A percentile compares a stretch with the other conserved stretches of the same genome.
phyloP scores from a whole-genome alignment of 352 stramenopile genomes.

The Globisporangium spinosum region DNA sequence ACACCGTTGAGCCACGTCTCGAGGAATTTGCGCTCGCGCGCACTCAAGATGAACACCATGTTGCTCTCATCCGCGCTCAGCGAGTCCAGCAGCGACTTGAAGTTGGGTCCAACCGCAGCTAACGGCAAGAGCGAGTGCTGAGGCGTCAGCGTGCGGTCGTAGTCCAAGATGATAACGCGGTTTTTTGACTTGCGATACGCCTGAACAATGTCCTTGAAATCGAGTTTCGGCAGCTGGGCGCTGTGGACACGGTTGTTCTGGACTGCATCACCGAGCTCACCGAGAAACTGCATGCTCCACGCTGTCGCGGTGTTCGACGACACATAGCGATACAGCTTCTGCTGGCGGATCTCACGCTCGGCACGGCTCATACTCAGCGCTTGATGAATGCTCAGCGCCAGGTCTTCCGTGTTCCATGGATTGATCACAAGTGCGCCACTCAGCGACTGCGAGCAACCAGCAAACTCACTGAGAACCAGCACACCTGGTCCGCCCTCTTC shows the following conservation, averaged over 20 bases:
- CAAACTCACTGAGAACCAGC: conserved; percentile 87
- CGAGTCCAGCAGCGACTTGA: conserved; percentile 71
- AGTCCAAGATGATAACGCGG: conserved; percentile 86
- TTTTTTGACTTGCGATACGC: conserved; percentile 71
- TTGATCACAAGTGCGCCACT: conserved; percentile 87
- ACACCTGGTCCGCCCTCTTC: conserved; percentile 81
- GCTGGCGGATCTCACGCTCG: conserved; percentile 83
- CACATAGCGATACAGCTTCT: conserved; percentile 89
- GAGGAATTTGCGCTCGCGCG: conserved; percentile 83
- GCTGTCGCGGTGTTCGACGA: conserved; percentile 78
- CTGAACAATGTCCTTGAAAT: conserved; percentile 48
- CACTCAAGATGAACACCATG: conserved; percentile 76
- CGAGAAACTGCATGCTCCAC: conserved; percentile 83
- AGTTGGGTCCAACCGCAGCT: conserved; percentile 71
- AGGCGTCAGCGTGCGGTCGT: conserved; percentile 80
- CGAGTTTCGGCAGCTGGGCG: conserved; percentile 55
- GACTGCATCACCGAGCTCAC: conserved; percentile 59
- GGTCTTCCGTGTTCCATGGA: conserved; percentile 85
- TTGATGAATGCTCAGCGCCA: conserved; percentile 78
- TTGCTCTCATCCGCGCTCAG: conserved; percentile 62
- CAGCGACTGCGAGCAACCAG: conserved; percentile 83
- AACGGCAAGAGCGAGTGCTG: conserved; percentile 78
- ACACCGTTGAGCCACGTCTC: conserved; percentile 84
- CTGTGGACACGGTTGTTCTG: conserved; percentile 53
- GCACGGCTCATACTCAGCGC: conserved; percentile 80